Percentiles rank a stretch among this genome's conserved stretches.
Evolutionary conservation across 2,329 filamentous ascomycete genomes (phyloP).

Genomic region (Ophiostoma sp.): DNA sequence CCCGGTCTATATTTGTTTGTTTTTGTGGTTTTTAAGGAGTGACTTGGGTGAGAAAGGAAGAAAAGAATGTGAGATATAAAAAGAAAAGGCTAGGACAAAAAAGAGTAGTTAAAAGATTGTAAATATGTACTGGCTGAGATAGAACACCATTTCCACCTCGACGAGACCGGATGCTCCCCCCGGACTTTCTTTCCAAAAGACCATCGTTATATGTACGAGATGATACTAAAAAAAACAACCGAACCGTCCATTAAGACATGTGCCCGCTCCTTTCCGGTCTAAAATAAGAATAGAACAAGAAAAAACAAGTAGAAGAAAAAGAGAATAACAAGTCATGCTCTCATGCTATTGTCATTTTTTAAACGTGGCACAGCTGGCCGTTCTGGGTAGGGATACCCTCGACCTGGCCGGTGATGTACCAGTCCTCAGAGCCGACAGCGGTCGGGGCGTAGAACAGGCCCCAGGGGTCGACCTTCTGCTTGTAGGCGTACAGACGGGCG

Average conservation of each 20-base stretch:
- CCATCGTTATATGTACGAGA: slow-evolving; percentile 8
- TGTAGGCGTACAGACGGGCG: slow-evolving; percentile 34
- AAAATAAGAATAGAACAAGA: not conserved
- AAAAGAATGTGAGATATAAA: not conserved
- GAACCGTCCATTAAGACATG: not conserved
- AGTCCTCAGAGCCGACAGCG: slow-evolving; percentile 33
- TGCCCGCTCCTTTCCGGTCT: not conserved
- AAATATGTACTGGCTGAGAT: slow-evolving; percentile 17
- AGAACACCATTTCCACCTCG: not conserved
- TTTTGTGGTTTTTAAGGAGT: not conserved
- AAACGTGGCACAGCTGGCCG: slow-evolving; percentile 29
- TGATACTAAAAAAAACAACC: not conserved
- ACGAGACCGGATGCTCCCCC: not conserved
- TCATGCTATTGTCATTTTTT: not conserved
- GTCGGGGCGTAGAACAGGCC: slow-evolving; percentile 36
- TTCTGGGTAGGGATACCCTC: slow-evolving; percentile 31
- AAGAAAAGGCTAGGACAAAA: slow-evolving; percentile 6
- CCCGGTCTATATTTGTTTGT: not conserved
- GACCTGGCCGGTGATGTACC: slow-evolving; percentile 32
- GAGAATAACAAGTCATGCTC: not conserved
- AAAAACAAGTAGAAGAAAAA: not conserved
- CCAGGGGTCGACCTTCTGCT: slow-evolving; percentile 39
- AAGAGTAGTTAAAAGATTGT: not conserved
- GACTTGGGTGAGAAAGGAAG: not conserved
- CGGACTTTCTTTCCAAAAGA: not conserved